These are phyloP conservation scores for Aspergillus fumigatus DNA, from an alignment of 2,329 filamentous ascomycete species.

Conservation along the genomic window DNA sequence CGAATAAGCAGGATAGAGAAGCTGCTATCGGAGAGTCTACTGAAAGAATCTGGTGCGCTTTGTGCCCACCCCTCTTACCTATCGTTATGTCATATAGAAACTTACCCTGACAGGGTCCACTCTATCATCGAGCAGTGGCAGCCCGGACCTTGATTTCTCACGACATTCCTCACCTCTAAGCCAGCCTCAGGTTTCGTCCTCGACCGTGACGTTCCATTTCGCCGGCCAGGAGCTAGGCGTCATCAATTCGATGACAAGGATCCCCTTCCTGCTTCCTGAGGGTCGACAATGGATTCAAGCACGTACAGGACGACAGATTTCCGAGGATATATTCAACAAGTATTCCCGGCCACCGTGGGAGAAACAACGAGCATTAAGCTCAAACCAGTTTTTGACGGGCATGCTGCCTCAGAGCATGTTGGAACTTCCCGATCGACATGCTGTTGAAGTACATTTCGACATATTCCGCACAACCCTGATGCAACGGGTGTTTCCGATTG, in stretches of 20 bases:
- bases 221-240: constrained; percentile 46
- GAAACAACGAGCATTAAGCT: constrained; percentile 25
- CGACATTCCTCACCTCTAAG: constrained; percentile 1
- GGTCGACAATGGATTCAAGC: constrained; percentile 48
- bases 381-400: constrained; percentile 17
- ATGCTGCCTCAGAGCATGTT: constrained; percentile 17
- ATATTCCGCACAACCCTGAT: constrained; percentile 34
- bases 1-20: constrained; percentile 41
- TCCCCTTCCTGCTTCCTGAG: constrained; percentile 47
- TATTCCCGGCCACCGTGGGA: constrained; percentile 31
- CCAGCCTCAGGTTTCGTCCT: constrained; percentile 20
- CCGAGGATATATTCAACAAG: constrained; percentile 25
- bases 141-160: background rate
- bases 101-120: constrained; percentile 9
- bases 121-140: constrained; percentile 14
- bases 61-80: background rate
- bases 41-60: constrained; percentile 19
- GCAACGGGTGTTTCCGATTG: constrained; percentile 45
- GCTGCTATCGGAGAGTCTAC: constrained; percentile 30
- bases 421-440: constrained; percentile 33
- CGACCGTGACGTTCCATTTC: constrained; percentile 43
- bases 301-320: constrained; percentile 39
- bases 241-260: constrained; percentile 46
- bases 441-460: constrained; percentile 30
- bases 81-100: background rate